phyloP scores from a whole-genome alignment of 371 early-diverging fungal species.

The Apophysomyces sp. region DNA sequence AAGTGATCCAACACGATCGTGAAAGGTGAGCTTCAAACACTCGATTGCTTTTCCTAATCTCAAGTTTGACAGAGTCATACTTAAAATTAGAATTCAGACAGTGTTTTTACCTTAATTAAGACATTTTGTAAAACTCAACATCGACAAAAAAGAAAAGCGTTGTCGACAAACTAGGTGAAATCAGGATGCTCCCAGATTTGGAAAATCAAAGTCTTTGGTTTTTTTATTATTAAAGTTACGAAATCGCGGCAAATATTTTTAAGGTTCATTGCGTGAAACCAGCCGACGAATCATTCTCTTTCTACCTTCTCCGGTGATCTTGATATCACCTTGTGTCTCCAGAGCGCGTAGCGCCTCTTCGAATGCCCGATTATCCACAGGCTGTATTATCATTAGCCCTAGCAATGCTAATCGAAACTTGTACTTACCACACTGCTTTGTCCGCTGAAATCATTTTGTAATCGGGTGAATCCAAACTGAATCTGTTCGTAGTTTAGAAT shows the following conservation, averaged over 20 bases:
- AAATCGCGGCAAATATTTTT: conserved; percentile 1
- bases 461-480: conserved; percentile 36
- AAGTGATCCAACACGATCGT: no score
- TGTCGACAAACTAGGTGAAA: no score
- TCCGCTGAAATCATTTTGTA: conserved; percentile 48
- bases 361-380: conserved; percentile 36
- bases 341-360: conserved; percentile 38
- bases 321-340: conserved; percentile 35
- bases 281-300: conserved; percentile 24
- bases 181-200: no score
- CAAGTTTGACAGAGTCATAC: no score
- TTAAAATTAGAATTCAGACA: no score
- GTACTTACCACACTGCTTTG: conserved; percentile 54
- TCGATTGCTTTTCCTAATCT: no score
- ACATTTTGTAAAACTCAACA: no score
- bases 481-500: conserved; percentile 34
- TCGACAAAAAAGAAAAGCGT: no score
- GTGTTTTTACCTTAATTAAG: no score
- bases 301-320: conserved; percentile 39
- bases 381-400: conserved; percentile 8
- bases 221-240: neutral
- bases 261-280: neutral
- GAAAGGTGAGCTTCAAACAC: no score
- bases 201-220: neutral
- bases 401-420: neutral